Evolutionary conservation across 345 rosid species (phyloP).

Genomic region (Moricandia arvensis): DNA sequence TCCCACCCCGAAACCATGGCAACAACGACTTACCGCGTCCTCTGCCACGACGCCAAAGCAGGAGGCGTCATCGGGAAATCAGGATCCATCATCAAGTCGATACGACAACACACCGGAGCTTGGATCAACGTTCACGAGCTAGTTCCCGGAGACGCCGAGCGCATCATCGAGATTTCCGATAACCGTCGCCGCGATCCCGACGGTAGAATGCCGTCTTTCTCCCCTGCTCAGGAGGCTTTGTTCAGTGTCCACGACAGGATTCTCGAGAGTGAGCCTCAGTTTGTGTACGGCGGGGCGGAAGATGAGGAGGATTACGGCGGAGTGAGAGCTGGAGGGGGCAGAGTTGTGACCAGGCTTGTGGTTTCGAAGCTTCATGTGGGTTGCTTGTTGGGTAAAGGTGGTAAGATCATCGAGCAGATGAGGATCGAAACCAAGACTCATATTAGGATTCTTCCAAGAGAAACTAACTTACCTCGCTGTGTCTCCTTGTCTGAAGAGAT

Average conservation of each 20-base stretch:
- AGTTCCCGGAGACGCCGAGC: conserved; percentile 80
- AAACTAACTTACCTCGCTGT: conserved; percentile 81
- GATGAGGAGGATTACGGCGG: conserved; percentile 66
- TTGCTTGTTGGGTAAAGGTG: conserved; percentile 95
- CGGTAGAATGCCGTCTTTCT: conserved; percentile 83
- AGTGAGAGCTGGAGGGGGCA: conserved; percentile 44
- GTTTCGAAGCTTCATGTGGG: conserved; percentile 95
- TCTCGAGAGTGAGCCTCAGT: conserved; percentile 68
- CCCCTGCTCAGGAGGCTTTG: conserved; percentile 96
- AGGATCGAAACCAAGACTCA: conserved; percentile 97
- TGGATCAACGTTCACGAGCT: conserved; percentile 98
- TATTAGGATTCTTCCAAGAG: conserved; percentile 95
- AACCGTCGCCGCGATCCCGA: conserved; percentile 93
- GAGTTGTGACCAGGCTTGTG: conserved; percentile 82
- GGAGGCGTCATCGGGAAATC: conserved; percentile 99
- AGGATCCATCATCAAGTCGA: conserved; percentile 86
- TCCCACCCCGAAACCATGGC: conserved; percentile 60
- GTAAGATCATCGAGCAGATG: conserved; percentile 99
- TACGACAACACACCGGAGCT: conserved; percentile 93
- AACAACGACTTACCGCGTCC: conserved; percentile 85
- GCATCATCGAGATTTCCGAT: conserved; percentile 95
- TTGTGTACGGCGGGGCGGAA: conserved; percentile 44
- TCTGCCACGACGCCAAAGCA: conserved; percentile 89
- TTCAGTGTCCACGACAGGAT: conserved; percentile 84
- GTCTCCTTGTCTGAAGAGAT: conserved; percentile 83